These are phyloP conservation scores for Fistulifera pelliculosa DNA, from an alignment of 108 stramenopile genomes.

Conservation along the genomic window DNA sequence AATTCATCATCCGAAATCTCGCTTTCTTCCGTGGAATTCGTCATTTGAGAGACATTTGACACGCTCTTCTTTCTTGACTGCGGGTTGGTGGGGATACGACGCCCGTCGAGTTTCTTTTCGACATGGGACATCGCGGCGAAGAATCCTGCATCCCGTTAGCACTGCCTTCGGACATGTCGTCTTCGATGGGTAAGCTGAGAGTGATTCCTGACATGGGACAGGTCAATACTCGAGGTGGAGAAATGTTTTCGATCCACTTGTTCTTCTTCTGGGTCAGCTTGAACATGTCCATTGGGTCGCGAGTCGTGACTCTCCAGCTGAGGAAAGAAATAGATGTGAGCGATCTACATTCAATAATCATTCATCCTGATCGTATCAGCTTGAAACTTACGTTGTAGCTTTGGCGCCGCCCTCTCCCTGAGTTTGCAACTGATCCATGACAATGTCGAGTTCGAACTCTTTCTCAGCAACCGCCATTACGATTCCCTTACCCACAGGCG, in stretches of 20 bases:
- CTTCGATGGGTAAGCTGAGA: background rate
- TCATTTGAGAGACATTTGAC: too few relatives aligned
- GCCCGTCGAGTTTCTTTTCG: background rate
- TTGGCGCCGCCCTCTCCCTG: background rate
- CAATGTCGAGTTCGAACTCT: constrained; percentile 30
- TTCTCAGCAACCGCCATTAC: constrained; percentile 23
- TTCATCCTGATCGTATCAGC: too few relatives aligned
- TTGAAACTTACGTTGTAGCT: background rate
- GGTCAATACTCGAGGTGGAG: background rate
- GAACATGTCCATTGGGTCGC: background rate
- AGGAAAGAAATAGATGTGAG: background rate
- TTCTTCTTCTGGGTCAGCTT: background rate
- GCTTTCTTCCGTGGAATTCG: background rate
- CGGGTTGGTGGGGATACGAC: background rate
- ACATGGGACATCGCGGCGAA: too few relatives aligned
- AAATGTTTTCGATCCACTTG: background rate
- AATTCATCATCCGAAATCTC: constrained; percentile 1
- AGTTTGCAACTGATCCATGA: constrained; percentile 8
- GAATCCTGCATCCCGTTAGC: too few relatives aligned
- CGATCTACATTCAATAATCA: background rate
- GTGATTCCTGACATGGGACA: constrained; percentile 1
- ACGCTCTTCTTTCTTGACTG: too few relatives aligned
- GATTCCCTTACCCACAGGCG: constrained; percentile 22
- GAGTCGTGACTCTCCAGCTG: constrained; percentile 6
- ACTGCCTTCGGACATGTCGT: background rate